Evolutionary conservation across 75 land plant genomes (phyloP).

Genomic region (Picea glauca): DNA sequence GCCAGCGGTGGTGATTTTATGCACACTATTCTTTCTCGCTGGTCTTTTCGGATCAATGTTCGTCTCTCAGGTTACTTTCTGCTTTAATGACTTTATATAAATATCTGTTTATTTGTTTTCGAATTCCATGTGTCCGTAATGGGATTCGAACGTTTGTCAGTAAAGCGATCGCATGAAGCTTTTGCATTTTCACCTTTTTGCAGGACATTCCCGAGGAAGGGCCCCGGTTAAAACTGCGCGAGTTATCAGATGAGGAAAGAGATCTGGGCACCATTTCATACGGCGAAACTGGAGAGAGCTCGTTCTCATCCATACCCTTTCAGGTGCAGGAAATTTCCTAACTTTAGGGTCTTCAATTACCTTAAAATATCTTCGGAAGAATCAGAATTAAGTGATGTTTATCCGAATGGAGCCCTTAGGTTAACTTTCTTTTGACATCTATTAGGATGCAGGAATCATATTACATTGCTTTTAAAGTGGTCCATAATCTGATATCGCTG

Average conservation of each 20-base stretch:
- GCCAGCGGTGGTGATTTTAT: conserved; percentile 7
- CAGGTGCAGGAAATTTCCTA: conserved; percentile 23
- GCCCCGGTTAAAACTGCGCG: conserved; percentile 14
- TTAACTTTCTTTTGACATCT: too few relatives aligned
- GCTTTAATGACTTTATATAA: neutral
- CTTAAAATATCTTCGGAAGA: too few relatives aligned
- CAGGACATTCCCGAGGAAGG: conserved; percentile 7
- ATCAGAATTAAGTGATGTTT: too few relatives aligned
- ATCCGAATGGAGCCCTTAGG: too few relatives aligned
- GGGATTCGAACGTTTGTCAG: neutral
- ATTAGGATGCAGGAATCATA: too few relatives aligned
- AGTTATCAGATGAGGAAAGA: conserved; percentile 13
- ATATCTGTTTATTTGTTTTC: neutral
- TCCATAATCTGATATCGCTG: too few relatives aligned
- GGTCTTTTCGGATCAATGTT: conserved; percentile 49
- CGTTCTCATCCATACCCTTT: conserved; percentile 31
- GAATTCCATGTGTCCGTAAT: too few relatives aligned
- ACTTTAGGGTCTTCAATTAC: too few relatives aligned
- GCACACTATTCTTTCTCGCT: conserved; percentile 45
- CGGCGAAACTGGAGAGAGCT: conserved; percentile 49
- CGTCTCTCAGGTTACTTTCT: conserved; percentile 17
- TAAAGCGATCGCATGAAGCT: neutral
- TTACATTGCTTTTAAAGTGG: too few relatives aligned
- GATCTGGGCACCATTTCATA: conserved; percentile 10
- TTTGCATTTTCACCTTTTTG: neutral